Conservation (phyloP, 768 basidiomycete genomes). For the Gloeophyllum trabeum region DNA sequence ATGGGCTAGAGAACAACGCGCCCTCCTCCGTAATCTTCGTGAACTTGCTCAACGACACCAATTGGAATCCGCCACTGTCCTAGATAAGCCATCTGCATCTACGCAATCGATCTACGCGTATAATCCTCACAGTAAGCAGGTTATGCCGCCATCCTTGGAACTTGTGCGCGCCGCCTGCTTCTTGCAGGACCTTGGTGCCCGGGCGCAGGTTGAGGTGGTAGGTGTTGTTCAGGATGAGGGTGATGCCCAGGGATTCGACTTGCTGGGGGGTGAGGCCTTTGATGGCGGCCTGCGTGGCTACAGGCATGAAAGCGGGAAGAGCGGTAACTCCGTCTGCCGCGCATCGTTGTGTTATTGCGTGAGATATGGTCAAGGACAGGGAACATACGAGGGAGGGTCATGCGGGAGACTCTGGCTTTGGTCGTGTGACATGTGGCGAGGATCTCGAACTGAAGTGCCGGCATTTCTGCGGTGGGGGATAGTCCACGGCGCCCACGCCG, state of each 20-base stretch:
- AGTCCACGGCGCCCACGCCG: too few relatives aligned
- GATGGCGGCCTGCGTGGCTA: conserved; percentile 86
- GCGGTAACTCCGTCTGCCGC: conserved; percentile 64
- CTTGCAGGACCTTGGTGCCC: conserved; percentile 59
- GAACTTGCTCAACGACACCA: conserved; percentile 78
- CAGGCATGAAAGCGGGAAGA: conserved; percentile 90
- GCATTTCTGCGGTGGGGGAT: too few relatives aligned
- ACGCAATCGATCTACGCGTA: not conserved
- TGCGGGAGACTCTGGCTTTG: conserved; percentile 71
- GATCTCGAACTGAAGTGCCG: conserved; percentile 77
- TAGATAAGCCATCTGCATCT: conserved; percentile 15
- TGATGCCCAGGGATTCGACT: conserved; percentile 71
- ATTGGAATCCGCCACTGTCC: conserved; percentile 88
- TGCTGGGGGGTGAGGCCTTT: conserved; percentile 86
- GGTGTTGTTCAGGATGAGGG: conserved; percentile 81
- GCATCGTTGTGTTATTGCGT: conserved; percentile 5
- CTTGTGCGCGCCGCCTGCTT: conserved; percentile 77
- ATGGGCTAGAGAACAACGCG: conserved; percentile 75
- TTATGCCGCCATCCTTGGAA: conserved; percentile 88
- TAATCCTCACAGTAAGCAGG: conserved; percentile 54
- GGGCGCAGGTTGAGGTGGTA: conserved; percentile 87
- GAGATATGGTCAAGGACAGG: not conserved
- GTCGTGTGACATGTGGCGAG: conserved; percentile 77
- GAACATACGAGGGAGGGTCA: conserved; percentile 68
- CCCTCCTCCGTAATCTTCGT: conserved; percentile 84